phyloP scores from a whole-genome alignment of 2,329 filamentous ascomycete species.

The Exophiala dermatitidis region DNA sequence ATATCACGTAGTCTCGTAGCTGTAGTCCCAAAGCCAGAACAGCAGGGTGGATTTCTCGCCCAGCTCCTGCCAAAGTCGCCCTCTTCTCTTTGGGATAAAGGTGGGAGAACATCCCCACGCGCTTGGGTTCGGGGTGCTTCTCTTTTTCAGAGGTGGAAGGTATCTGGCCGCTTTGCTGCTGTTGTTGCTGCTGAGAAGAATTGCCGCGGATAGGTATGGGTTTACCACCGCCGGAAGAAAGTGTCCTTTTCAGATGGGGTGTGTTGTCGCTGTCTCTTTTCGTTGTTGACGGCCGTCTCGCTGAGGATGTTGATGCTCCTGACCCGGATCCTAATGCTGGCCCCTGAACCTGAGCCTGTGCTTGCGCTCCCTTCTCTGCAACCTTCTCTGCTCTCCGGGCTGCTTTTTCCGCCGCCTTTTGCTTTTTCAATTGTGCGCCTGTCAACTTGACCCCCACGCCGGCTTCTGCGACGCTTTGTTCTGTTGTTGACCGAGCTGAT shows the following conservation, averaged over 20 bases:
- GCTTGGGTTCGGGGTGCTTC: slow-evolving; percentile 45
- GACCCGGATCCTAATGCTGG: slow-evolving; percentile 26
- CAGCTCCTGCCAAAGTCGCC: slow-evolving; percentile 53
- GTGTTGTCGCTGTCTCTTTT: slow-evolving; percentile 28
- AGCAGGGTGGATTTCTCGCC: slow-evolving; percentile 73
- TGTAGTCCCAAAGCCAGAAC: slow-evolving; percentile 81
- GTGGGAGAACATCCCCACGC: slow-evolving; percentile 73
- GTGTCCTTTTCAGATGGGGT: slow-evolving; percentile 32
- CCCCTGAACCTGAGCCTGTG: slow-evolving; percentile 22
- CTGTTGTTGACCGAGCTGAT: slow-evolving; percentile 12
- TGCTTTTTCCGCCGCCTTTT: slow-evolving; percentile 84
- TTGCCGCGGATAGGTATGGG: slow-evolving; percentile 32
- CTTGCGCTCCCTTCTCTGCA: slow-evolving; percentile 42
- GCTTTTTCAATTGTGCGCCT: slow-evolving; percentile 74
- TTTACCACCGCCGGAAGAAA: slow-evolving; percentile 17
- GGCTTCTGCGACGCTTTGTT: slow-evolving; percentile 25
- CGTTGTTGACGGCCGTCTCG: slow-evolving; percentile 20
- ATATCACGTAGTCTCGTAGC: slow-evolving; percentile 80
- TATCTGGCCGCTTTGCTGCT: slow-evolving; percentile 28
- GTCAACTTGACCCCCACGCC: slow-evolving; percentile 34
- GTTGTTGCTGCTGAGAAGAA: slow-evolving; percentile 13
- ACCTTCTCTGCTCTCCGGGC: slow-evolving; percentile 67
- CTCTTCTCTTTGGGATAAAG: slow-evolving; percentile 68
- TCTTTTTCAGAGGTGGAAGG: slow-evolving; percentile 29
- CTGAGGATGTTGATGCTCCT: slow-evolving; percentile 29